Evolutionary conservation across 2,329 filamentous ascomycete genomes (phyloP).

Genomic region (Aspergillus phoenicis): DNA sequence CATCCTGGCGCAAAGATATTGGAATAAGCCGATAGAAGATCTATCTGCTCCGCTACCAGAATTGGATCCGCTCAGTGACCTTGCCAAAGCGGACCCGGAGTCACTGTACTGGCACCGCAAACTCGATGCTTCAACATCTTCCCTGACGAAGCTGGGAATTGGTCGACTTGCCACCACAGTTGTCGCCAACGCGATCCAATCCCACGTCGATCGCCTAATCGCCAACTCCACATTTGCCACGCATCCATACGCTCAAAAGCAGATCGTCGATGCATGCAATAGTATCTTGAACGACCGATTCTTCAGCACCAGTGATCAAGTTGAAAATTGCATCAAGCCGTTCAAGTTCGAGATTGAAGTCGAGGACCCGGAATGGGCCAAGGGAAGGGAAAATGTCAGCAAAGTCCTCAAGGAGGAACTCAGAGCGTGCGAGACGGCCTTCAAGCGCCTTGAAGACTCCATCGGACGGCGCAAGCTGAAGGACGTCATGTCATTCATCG

Average conservation of each 20-base stretch:
- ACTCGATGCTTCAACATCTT: slow-evolving; percentile 86
- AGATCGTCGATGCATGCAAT: slow-evolving; percentile 88
- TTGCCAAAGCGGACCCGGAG: slow-evolving; percentile 82
- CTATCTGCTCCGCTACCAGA: slow-evolving; percentile 69
- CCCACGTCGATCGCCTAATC: slow-evolving; percentile 78
- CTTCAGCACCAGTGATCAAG: slow-evolving; percentile 95
- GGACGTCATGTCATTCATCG: slow-evolving; percentile 89
- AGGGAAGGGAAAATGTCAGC: slow-evolving; percentile 80
- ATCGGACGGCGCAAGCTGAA: slow-evolving; percentile 82
- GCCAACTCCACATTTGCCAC: slow-evolving; percentile 79
- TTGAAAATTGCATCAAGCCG: slow-evolving; percentile 98
- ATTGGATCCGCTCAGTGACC: slow-evolving; percentile 70
- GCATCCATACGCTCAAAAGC: slow-evolving; percentile 88
- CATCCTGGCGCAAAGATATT: slow-evolving; percentile 88
- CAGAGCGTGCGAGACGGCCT: slow-evolving; percentile 75
- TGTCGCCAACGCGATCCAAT: slow-evolving; percentile 83
- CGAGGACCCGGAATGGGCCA: slow-evolving; percentile 83
- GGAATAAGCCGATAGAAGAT: slow-evolving; percentile 93
- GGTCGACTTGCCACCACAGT: slow-evolving; percentile 90
- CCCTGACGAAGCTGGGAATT: slow-evolving; percentile 90
- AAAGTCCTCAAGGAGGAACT: slow-evolving; percentile 85
- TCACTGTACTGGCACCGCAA: slow-evolving; percentile 92
- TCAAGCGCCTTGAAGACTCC: slow-evolving; percentile 72
- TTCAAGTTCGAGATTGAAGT: slow-evolving; percentile 98
- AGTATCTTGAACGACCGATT: slow-evolving; percentile 91